These are phyloP conservation scores for Penicillium sp. DNA, from an alignment of 2,329 filamentous ascomycete species.

Conservation along the genomic window DNA sequence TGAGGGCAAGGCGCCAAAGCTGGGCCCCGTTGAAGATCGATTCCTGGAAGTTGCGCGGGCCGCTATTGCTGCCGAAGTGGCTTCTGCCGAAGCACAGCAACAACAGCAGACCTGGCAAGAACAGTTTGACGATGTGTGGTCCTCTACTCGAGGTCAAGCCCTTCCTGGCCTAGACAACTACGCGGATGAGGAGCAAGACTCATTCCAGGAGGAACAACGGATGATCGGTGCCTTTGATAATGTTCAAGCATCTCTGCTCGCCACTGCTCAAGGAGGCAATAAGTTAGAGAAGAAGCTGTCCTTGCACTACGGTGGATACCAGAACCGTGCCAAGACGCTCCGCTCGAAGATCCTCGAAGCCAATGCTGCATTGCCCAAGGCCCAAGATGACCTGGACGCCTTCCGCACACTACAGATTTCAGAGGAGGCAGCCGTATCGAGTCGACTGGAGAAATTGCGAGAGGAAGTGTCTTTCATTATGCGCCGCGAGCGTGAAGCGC, in stretches of 20 bases:
- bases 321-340: constrained; percentile 80
- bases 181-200: constrained; percentile 69
- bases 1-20: constrained; percentile 61
- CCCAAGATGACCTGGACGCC: constrained; percentile 70
- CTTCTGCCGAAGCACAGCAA: constrained; percentile 53
- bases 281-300: constrained; percentile 93
- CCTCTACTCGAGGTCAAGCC: constrained; percentile 50
- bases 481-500: constrained; percentile 83
- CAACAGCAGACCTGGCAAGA: constrained; percentile 55
- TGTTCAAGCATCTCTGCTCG: constrained; percentile 73
- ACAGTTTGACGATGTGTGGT: constrained; percentile 58
- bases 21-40: constrained; percentile 71
- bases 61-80: constrained; percentile 72
- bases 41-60: constrained; percentile 75
- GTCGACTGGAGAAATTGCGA: constrained; percentile 73
- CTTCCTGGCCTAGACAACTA: constrained; percentile 83
- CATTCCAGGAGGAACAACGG: constrained; percentile 57
- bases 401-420: constrained; percentile 77
- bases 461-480: constrained; percentile 84
- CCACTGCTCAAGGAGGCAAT: constrained; percentile 76
- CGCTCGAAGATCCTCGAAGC: constrained; percentile 79
- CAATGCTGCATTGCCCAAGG: constrained; percentile 73
- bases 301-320: constrained; percentile 86
- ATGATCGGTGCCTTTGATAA: constrained; percentile 75
- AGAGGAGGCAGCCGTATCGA: constrained; percentile 75